phyloP scores from a whole-genome alignment of 306 rosid genomes.

The Amphicarpaea edgeworthii region DNA sequence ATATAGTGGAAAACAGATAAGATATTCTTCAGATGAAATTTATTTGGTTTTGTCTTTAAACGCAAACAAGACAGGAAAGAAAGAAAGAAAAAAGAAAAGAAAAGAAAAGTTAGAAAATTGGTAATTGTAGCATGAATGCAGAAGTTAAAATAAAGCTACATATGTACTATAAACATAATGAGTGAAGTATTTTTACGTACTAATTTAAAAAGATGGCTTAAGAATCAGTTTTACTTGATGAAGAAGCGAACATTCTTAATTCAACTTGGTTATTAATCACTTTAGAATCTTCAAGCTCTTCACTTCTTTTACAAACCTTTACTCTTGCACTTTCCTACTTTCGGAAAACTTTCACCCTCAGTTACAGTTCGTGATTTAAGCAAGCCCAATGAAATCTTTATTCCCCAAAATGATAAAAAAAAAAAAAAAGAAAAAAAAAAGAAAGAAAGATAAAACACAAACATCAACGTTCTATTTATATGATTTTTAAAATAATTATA shows the following conservation, averaged over 20 bases:
- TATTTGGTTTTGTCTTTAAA: background rate
- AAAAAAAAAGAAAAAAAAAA: too few species aligned
- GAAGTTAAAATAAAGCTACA: background rate
- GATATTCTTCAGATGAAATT: conserved; percentile 30
- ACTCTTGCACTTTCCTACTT: conserved; percentile 31
- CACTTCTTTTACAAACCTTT: conserved; percentile 42
- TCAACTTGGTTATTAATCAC: conserved; percentile 4
- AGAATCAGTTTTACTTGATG: conserved; percentile 43
- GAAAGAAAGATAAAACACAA: too few species aligned
- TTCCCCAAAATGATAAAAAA: too few species aligned
- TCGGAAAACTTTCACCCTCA: conserved; percentile 28
- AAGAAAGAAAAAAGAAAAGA: background rate
- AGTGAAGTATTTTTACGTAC: conserved; percentile 9
- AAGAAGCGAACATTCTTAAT: conserved; percentile 32
- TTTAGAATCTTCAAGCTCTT: conserved; percentile 10
- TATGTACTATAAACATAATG: background rate
- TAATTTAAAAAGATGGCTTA: background rate
- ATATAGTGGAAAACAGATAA: conserved; percentile 38
- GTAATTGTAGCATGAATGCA: background rate
- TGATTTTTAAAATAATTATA: too few species aligned
- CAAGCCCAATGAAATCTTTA: too few species aligned
- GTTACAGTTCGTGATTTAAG: conserved; percentile 19
- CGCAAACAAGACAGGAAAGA: background rate
- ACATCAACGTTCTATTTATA: too few species aligned
- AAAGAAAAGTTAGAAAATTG: conserved; percentile 13